A percentile compares a stretch with the other conserved stretches of the same genome.
Conservation (phyloP, 192 early-diverging fungal species). For the Entomortierella beljakovae region DNA sequence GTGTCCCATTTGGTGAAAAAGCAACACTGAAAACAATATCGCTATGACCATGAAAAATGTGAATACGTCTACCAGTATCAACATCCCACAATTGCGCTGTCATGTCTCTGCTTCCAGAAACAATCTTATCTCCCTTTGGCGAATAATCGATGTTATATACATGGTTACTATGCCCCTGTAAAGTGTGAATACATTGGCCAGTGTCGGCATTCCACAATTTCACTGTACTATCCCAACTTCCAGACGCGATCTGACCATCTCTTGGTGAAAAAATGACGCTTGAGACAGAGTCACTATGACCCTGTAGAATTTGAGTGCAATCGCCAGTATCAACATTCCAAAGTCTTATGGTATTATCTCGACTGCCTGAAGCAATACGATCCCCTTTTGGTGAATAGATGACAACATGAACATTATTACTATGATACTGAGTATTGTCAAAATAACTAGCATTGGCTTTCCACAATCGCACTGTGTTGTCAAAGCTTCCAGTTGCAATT, state of each 20-base stretch:
- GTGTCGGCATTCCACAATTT: constrained; percentile 13
- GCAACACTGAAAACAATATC: background rate
- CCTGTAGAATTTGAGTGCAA: background rate
- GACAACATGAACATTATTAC: background rate
- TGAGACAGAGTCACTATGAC: background rate
- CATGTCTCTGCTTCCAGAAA: background rate
- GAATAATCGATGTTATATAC: constrained; percentile 6
- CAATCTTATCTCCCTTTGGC: constrained; percentile 13
- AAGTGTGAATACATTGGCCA: background rate
- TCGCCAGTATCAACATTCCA: constrained; percentile 12
- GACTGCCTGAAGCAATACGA: background rate
- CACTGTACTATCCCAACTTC: constrained; percentile 21
- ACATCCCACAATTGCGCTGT: constrained; percentile 10
- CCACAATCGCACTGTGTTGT: constrained; percentile 11
- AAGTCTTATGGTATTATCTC: background rate
- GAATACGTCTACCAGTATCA: background rate
- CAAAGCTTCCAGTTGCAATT: background rate
- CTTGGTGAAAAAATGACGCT: constrained; percentile 7
- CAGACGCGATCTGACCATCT: constrained; percentile 10
- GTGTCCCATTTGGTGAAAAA: background rate
- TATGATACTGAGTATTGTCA: background rate
- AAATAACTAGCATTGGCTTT: background rate
- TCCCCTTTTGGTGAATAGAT: background rate
- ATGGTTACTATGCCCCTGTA: constrained; percentile 2
- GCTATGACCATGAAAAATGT: constrained; percentile 1